Conservation (phyloP, 2,329 filamentous ascomycete genomes). For the Aquanectria penicillioides region DNA sequence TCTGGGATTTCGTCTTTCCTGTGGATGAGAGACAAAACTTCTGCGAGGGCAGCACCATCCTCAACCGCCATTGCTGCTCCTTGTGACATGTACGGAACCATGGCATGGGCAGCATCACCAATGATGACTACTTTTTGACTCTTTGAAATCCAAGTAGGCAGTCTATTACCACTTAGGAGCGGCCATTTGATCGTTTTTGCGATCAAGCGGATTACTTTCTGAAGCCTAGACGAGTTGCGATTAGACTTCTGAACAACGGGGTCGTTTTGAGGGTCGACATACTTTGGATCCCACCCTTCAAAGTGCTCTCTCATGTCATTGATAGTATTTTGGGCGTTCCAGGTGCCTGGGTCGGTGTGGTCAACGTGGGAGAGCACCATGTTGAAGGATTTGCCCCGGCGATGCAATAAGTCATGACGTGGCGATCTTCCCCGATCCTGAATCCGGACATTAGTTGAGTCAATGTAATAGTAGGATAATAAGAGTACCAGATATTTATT, state of each 20-base stretch:
- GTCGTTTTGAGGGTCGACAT: slow-evolving; percentile 13
- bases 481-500: slow-evolving; percentile 50
- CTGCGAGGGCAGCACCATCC: slow-evolving; percentile 51
- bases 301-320: slow-evolving; percentile 48
- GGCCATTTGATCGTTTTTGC: slow-evolving; percentile 49
- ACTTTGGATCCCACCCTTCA: slow-evolving; percentile 46
- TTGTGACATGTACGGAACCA: slow-evolving; percentile 56
- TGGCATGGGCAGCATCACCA: slow-evolving; percentile 55
- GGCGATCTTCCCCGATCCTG: slow-evolving; percentile 53
- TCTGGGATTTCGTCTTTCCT: slow-evolving; percentile 38
- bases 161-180: slow-evolving; percentile 35
- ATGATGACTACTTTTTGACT: slow-evolving; percentile 48
- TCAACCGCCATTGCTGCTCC: slow-evolving; percentile 57
- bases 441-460: not conserved
- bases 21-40: slow-evolving; percentile 42
- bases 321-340: slow-evolving; percentile 40
- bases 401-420: slow-evolving; percentile 59
- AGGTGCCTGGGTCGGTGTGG: slow-evolving; percentile 44
- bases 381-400: slow-evolving; percentile 54
- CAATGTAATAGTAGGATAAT: not conserved
- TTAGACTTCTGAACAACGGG: not conserved
- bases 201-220: slow-evolving; percentile 49
- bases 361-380: slow-evolving; percentile 57
- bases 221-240: slow-evolving; percentile 37
- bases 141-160: slow-evolving; percentile 44